A percentile compares a stretch with the other conserved stretches of the same genome.
These are phyloP conservation scores for Fusarium palustre DNA, from an alignment of 2,329 filamentous ascomycete genomes.

Conservation along the genomic window DNA sequence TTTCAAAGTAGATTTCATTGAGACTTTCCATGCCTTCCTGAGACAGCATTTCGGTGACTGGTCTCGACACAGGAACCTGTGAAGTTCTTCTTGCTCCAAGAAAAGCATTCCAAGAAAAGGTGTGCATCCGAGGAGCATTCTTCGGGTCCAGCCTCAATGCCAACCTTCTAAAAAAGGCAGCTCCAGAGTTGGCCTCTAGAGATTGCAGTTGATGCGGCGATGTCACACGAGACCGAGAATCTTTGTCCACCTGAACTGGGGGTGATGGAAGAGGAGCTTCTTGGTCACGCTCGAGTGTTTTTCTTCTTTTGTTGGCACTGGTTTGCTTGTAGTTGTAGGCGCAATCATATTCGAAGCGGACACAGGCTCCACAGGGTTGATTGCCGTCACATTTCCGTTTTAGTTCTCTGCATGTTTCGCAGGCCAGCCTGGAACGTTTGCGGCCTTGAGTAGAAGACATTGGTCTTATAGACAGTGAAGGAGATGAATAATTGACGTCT, in stretches of 20 bases:
- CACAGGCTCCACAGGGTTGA: conserved; percentile 64
- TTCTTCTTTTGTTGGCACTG: conserved; percentile 25
- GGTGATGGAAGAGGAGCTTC: conserved; percentile 6
- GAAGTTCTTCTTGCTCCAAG: conserved; percentile 46
- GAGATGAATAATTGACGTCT: neutral
- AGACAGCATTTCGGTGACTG: conserved; percentile 60
- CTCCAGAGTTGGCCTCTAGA: conserved; percentile 68
- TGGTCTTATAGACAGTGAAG: neutral
- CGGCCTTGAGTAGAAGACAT: conserved; percentile 43
- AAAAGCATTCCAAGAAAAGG: conserved; percentile 66
- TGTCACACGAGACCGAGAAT: neutral
- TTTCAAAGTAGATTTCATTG: conserved; percentile 62
- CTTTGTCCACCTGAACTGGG: conserved; percentile 6
- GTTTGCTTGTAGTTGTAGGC: conserved; percentile 54
- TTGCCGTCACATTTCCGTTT: conserved; percentile 68
- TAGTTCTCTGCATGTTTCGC: conserved; percentile 64
- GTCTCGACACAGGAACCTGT: conserved; percentile 43
- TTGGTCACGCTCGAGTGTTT: conserved; percentile 1
- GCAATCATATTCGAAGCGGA: conserved; percentile 65
- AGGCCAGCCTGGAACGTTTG: conserved; percentile 59
- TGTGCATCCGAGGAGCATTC: conserved; percentile 63
- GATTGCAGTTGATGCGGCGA: conserved; percentile 53
- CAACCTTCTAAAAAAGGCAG: conserved; percentile 65
- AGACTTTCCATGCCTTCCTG: conserved; percentile 61
- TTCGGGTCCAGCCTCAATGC: conserved; percentile 65